Conservation (phyloP, 148 eudicot genomes). For the Oxyria digyna region DNA sequence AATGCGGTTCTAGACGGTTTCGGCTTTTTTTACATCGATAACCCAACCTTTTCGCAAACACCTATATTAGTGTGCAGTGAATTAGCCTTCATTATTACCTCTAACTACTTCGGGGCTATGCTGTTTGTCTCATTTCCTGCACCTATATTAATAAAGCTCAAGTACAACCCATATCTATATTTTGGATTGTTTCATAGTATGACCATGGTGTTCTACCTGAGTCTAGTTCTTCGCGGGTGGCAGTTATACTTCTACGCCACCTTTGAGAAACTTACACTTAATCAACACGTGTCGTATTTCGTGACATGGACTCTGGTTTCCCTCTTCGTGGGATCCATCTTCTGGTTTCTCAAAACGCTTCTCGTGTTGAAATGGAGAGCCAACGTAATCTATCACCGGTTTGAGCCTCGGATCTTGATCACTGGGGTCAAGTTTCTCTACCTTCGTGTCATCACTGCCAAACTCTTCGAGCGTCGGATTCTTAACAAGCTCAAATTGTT, state of each 20-base stretch:
- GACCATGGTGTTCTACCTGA: not conserved
- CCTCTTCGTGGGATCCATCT: not conserved
- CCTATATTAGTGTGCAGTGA: too few relatives aligned
- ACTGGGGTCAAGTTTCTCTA: not conserved
- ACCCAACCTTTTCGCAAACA: too few relatives aligned
- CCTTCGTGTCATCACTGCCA: not conserved
- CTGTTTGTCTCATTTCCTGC: too few relatives aligned
- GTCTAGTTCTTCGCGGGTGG: not conserved
- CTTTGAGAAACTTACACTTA: not conserved
- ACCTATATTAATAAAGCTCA: too few relatives aligned
- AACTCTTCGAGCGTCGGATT: not conserved
- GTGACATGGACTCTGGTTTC: not conserved
- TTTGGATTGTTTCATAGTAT: not conserved
- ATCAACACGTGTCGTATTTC: not conserved
- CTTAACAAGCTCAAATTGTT: not conserved
- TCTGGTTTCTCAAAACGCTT: not conserved
- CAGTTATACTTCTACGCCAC: not conserved
- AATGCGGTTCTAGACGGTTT: not conserved
- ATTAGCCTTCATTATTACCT: too few relatives aligned
- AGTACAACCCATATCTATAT: too few relatives aligned
- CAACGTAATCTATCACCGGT: not conserved
- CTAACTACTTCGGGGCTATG: not conserved
- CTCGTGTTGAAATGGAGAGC: not conserved
- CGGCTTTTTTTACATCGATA: too few relatives aligned
- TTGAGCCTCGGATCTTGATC: conserved; percentile 3